These are phyloP conservation scores for Coemansia sp. DNA, from an alignment of 192 early-diverging fungal genomes.

Conservation along the genomic window DNA sequence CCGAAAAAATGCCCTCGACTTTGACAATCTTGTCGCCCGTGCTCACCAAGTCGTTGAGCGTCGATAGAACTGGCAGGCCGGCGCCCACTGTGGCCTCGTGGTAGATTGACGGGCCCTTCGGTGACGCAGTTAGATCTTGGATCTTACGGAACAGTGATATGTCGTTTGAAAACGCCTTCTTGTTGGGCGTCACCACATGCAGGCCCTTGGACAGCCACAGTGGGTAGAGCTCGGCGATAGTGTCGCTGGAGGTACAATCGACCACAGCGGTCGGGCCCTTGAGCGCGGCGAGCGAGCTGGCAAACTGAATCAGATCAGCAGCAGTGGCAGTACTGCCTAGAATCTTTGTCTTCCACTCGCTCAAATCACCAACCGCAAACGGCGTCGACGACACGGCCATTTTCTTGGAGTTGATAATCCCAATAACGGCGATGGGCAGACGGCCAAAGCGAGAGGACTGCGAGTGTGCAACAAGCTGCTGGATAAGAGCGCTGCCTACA, in stretches of 20 bases:
- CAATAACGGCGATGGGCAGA: conserved; percentile 68
- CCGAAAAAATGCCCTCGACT: conserved; percentile 97
- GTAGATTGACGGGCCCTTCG: conserved; percentile 66
- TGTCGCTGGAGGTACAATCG: conserved; percentile 87
- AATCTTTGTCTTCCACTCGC: conserved; percentile 56
- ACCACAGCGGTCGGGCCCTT: conserved; percentile 69
- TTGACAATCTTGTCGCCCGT: conserved; percentile 91
- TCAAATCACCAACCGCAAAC: conserved; percentile 50
- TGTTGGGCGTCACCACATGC: conserved; percentile 96
- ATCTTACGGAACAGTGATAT: conserved; percentile 74
- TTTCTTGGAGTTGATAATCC: conserved; percentile 74
- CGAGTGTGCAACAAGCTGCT: conserved; percentile 68
- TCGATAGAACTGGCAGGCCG: conserved; percentile 91
- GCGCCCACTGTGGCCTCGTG: conserved; percentile 98
- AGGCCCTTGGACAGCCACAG: conserved; percentile 75
- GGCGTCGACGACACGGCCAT: conserved; percentile 61
- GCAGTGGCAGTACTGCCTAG: conserved; percentile 36
- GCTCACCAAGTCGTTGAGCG: conserved; percentile 82
- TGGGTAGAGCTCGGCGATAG: conserved; percentile 80
- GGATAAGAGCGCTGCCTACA: conserved; percentile 87
- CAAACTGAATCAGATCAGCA: conserved; percentile 59
- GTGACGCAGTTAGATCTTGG: conserved; percentile 50
- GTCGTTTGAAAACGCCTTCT: conserved; percentile 89
- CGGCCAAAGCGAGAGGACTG: conserved; percentile 45
- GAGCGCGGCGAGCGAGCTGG: conserved; percentile 56